Percentiles rank a stretch among this genome's conserved stretches.
These are phyloP conservation scores for Apiospora hydei DNA, from an alignment of 2,329 filamentous ascomycete genomes.

Conservation along the genomic window DNA sequence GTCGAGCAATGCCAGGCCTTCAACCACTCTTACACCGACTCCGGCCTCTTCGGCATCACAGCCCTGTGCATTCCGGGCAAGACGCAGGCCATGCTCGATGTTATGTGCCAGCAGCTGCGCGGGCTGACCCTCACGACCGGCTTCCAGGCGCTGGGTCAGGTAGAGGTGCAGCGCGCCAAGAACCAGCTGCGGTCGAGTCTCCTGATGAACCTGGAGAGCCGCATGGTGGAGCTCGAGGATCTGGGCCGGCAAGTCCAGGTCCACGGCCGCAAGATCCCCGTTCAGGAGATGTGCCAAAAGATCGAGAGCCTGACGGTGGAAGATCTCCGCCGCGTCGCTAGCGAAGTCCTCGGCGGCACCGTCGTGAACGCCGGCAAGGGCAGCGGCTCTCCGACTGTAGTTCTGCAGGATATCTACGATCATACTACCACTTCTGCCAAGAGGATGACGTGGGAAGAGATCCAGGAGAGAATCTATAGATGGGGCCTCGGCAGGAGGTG, in stretches of 20 bases:
- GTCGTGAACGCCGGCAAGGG: constrained; percentile 79
- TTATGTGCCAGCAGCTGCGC: constrained; percentile 91
- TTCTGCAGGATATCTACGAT: constrained; percentile 88
- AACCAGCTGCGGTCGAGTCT: constrained; percentile 91
- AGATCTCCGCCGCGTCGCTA: constrained; percentile 84
- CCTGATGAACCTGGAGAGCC: constrained; percentile 95
- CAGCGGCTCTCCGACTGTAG: constrained; percentile 90
- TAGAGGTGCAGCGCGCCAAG: constrained; percentile 91
- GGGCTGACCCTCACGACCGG: constrained; percentile 79
- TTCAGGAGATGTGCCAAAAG: constrained; percentile 88
- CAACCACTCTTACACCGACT: constrained; percentile 97
- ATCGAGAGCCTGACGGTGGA: constrained; percentile 83
- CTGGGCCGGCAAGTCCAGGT: constrained; percentile 94
- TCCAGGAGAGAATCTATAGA: constrained; percentile 82
- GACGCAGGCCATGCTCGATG: constrained; percentile 85
- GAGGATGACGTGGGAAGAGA: constrained; percentile 83
- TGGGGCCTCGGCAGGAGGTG: constrained; percentile 78
- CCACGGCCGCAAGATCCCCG: constrained; percentile 91
- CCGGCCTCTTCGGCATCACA: constrained; percentile 92
- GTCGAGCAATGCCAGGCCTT: constrained; percentile 95
- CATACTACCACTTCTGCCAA: constrained; percentile 69
- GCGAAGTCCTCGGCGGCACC: constrained; percentile 76
- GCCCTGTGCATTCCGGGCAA: constrained; percentile 82
- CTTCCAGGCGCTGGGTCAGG: constrained; percentile 72
- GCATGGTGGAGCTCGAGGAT: constrained; percentile 98